phyloP scores from a whole-genome alignment of 2,329 filamentous ascomycete genomes.

The Blumeria hordei region DNA sequence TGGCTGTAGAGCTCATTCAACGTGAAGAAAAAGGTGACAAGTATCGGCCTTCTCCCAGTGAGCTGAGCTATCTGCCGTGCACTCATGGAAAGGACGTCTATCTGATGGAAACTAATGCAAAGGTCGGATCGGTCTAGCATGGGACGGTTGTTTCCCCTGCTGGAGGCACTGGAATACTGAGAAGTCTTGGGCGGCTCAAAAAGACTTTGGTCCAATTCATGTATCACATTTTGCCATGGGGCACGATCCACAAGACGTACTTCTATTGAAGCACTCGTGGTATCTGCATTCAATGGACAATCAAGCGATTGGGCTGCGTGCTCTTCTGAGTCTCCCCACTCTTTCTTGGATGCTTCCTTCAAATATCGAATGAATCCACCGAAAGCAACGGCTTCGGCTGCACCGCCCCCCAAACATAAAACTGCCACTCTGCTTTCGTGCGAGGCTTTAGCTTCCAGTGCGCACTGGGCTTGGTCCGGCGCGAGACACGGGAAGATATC shows the following conservation, averaged over 20 bases:
- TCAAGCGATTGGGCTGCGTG: too few species aligned
- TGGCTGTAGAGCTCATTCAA: conserved; percentile 82
- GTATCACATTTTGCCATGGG: conserved; percentile 43
- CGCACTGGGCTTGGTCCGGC: neutral
- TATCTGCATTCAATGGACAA: neutral
- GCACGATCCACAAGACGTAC: conserved; percentile 53
- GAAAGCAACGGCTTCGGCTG: conserved; percentile 40
- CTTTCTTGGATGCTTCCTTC: conserved; percentile 4
- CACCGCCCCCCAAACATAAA: conserved; percentile 20
- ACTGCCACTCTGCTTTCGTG: neutral
- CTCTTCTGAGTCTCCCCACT: neutral
- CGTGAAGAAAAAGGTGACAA: conserved; percentile 78
- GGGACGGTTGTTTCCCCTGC: conserved; percentile 21
- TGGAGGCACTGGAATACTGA: conserved; percentile 26
- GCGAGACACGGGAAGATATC: conserved; percentile 2
- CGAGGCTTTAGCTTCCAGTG: neutral
- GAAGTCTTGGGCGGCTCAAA: conserved; percentile 25
- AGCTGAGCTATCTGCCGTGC: conserved; percentile 14
- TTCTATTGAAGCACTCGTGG: neutral
- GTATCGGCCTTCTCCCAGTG: conserved; percentile 17
- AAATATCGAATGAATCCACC: conserved; percentile 25
- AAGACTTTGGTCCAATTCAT: conserved; percentile 30
- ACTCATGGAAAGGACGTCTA: conserved; percentile 24
- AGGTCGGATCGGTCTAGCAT: conserved; percentile 21
- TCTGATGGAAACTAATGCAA: conserved; percentile 20